Conservation (phyloP, 2,329 filamentous ascomycete species). For the Alternaria sp. region DNA sequence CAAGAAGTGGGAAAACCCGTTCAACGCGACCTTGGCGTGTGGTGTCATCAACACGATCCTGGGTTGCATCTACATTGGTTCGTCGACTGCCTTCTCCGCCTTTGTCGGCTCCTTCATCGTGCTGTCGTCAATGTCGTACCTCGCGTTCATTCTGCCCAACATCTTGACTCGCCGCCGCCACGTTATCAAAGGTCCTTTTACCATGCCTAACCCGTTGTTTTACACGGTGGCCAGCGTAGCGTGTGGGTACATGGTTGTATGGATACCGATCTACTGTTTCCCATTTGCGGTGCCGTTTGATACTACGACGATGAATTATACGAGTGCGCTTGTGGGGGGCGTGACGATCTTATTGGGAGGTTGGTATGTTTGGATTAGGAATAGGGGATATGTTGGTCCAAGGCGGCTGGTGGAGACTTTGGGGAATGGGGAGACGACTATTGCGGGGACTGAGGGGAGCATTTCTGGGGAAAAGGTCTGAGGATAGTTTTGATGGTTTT, state of each 20-base stretch:
- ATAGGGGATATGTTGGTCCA: constrained; percentile 52
- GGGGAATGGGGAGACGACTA: constrained; percentile 15
- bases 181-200: constrained; percentile 66
- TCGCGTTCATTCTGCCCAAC: constrained; percentile 67
- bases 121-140: constrained; percentile 64
- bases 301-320: constrained; percentile 63
- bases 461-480: background rate
- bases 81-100: constrained; percentile 71
- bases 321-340: constrained; percentile 61
- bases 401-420: constrained; percentile 33
- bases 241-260: constrained; percentile 66
- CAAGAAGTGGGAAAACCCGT: constrained; percentile 59
- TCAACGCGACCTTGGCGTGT: constrained; percentile 64
- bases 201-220: constrained; percentile 53
- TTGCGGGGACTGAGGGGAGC: background rate
- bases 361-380: constrained; percentile 54
- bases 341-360: constrained; percentile 59
- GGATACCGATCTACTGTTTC: constrained; percentile 71
- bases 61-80: constrained; percentile 72
- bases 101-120: constrained; percentile 69
- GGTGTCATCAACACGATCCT: constrained; percentile 62
- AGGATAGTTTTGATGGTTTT: background rate
- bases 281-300: constrained; percentile 57
- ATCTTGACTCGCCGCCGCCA: constrained; percentile 50
- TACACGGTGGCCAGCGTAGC: constrained; percentile 62